Percentiles rank a stretch among this genome's conserved stretches.
Evolutionary conservation across 2,329 filamentous ascomycete genomes (phyloP).

Genomic region (Cladosporium sp.): DNA sequence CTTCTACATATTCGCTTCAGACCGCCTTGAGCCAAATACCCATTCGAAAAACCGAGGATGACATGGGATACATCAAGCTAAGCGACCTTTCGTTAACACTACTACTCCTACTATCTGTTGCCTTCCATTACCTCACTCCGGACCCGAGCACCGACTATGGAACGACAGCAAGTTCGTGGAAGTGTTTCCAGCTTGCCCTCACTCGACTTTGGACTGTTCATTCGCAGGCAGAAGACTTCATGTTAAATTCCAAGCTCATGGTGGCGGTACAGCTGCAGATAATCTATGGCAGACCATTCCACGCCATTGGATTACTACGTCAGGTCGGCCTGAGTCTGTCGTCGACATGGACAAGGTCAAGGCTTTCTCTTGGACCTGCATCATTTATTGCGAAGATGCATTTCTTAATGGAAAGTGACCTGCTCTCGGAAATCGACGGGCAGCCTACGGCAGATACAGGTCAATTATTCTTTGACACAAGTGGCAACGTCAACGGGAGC

Average conservation of each 20-base stretch:
- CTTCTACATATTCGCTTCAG: slow-evolving; percentile 13
- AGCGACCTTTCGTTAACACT: slow-evolving; percentile 13
- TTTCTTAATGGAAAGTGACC: slow-evolving; percentile 18
- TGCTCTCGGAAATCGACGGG: slow-evolving; percentile 19
- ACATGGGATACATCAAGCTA: slow-evolving; percentile 15
- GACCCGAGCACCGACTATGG: slow-evolving; percentile 17
- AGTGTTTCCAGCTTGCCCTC: slow-evolving; percentile 17
- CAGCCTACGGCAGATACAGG: slow-evolving; percentile 13
- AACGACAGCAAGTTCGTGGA: slow-evolving; percentile 15
- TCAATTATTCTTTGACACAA: slow-evolving; percentile 18
- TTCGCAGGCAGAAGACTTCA: slow-evolving; percentile 17
- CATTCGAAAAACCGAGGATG: background rate
- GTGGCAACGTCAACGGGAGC: slow-evolving; percentile 19
- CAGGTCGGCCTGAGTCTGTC: slow-evolving; percentile 16
- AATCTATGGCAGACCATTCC: slow-evolving; percentile 17
- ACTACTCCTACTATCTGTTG: slow-evolving; percentile 14
- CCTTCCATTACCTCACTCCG: slow-evolving; percentile 18
- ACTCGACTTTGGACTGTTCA: slow-evolving; percentile 17
- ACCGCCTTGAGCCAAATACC: slow-evolving; percentile 13
- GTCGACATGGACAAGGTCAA: slow-evolving; percentile 15
- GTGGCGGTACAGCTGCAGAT: slow-evolving; percentile 17
- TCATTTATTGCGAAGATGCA: slow-evolving; percentile 19
- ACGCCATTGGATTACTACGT: slow-evolving; percentile 13
- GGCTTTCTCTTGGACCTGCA: slow-evolving; percentile 15
- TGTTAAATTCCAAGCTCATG: slow-evolving; percentile 17